Base-by-base conservation (phyloP, 1,284 basidiomycete genomes). In the Puccinia novopanici region DNA sequence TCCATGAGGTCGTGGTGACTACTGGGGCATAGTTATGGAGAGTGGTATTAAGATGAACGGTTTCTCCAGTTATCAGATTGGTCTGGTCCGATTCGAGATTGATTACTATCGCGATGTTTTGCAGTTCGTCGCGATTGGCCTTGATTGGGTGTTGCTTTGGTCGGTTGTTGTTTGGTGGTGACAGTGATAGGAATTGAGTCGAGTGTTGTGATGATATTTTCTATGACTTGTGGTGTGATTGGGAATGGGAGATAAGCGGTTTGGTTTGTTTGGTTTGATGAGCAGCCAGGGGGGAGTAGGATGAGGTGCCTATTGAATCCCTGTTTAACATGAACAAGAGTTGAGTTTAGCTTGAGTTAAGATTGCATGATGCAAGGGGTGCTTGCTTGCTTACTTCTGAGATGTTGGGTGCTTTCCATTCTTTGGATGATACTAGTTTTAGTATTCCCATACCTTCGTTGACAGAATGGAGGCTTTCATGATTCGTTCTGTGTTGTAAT, bases 351-450 rank as follows among this genome's bases (percentile, higher is more conserved):
- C n/a, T n/a, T n/a, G n/a, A n/a, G n/a, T n/a, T n/a, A n/a, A n/a
- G n/a, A n/a, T n/a, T n/a, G n/a, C n/a, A n/a, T n/a, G n/a, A n/a
- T n/a, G n/a, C n/a, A n/a, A n/a, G n/a, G 24, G 15, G 13, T 45
- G 15, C 24, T 10, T 2, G 4, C 4, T 15, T 34, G 55, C 72
- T 54, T n/a, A 63, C 73, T 48, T 75, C 73, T 9, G 73, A 61
- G 55, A 61, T n/a, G 17, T 61, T 1, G 37, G 73, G 73, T 27
- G 73, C 0, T 15, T 45, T 37, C 73, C 73, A 75, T 34, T 75
- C 17, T 30, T 61, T 61, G 37, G 22, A 40, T 0, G 45, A 22
- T 13, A 57, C 57, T 6, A 48, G 5, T 9, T 55, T 75, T 6
- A 75, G 73, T 8, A 75, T 48, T 8, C 54, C 55, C 2, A 48